Evolutionary conservation across 208 protist species (phyloP), one percentile per base, ranked within the genome.

Genomic region (Leishmania turanica): DNA sequence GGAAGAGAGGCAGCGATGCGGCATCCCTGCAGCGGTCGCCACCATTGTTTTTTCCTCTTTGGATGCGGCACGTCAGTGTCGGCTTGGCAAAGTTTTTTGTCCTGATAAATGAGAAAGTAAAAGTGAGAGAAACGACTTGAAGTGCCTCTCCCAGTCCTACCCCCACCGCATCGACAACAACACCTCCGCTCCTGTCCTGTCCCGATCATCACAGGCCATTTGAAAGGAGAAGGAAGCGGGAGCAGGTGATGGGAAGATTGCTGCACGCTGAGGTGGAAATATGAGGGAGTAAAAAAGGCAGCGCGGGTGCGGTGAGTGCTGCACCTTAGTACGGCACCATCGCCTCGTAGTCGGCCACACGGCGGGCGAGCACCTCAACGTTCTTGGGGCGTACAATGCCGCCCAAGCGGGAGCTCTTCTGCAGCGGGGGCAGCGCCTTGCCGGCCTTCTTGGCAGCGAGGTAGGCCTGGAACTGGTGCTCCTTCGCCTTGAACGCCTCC

Each of bases 401-500:
- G 54, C 93, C 92, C 77, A 83, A 83, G 87, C 93, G 93, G 78
- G 80, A 87, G 89, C 92, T 97, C 83, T 86, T 87, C 91, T 94
- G 95, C 58, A 85, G 78, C 53, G 87, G 62, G 34, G 94, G 90
- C 24, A 95, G 90, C 62, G 91, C 60, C 91, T 93, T 95, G 77
- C 94, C 94, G 73, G 84, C 89, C 92, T 95, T 96, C 90, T 97
- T 95, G 81, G 87, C 91, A 31, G 88, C 86, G 80, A 90, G 82
- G 88, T 88, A 91, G 68, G 89, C 88, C 77, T 89, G 87, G 88
- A 93, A 94, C 79, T 93, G 82, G 84, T 89, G 90, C 91, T 93
- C 83, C 88, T 96, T 95, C 88, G 89, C 82, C 87, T 96, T 91
- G 87, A 98, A 97, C 47, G 94, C 96, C 87, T 97, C 88, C 89